Base-by-base conservation (phyloP, 2,329 filamentous ascomycete genomes). In the Alternaria sp. region DNA sequence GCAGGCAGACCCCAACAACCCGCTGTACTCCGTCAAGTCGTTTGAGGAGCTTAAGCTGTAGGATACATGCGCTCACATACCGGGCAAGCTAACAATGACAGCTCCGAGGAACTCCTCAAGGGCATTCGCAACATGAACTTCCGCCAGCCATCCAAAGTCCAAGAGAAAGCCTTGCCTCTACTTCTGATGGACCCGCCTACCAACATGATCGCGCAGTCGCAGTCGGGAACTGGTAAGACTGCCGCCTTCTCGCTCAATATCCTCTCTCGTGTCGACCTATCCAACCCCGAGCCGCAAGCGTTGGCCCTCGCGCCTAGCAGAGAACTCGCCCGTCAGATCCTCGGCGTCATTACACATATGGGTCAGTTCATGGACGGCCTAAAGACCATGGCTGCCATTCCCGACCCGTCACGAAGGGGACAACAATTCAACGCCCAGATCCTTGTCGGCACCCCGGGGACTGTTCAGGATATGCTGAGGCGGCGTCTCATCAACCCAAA, bases 201-300 rank as follows among this genome's bases (percentile, higher is more conserved):
- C 65, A 98, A 98, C 79, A 90, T 99, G 85, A 94, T 99, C 73
- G 95, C 93, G 3, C 95, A 99, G 80, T 99, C 95, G n/a, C 95
- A 99, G 79, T 99, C 95, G 2, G 95, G 95, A 69, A 99, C 95
- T 21, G 95, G 95, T 73, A 99, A 99, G 83, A 99, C 95, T 0
- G 95, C 93, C 21, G 95, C 95, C 23, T 99, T 99, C 77, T 91
- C 95, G 44, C 89, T 97, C 62, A 96, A 96, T 61, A 90, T 96
- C 60, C 85, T 99, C 39, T 91, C 91, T 58, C 92, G 95, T 63
- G 80, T 98, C 73, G 92, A 99, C 72, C 85, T 93, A 58, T 82
- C 74, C 51, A 84, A 86, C 63, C 84, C 88, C 21, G 80, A 86
- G 28, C 93, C 94, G 2, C 95, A 99, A 80, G 93, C 93, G 13